Percentiles rank a stretch among this genome's conserved stretches.
These are phyloP conservation scores for Macrolepiota albuminosa DNA, from an alignment of 768 basidiomycete genomes.

Conservation along the genomic window DNA sequence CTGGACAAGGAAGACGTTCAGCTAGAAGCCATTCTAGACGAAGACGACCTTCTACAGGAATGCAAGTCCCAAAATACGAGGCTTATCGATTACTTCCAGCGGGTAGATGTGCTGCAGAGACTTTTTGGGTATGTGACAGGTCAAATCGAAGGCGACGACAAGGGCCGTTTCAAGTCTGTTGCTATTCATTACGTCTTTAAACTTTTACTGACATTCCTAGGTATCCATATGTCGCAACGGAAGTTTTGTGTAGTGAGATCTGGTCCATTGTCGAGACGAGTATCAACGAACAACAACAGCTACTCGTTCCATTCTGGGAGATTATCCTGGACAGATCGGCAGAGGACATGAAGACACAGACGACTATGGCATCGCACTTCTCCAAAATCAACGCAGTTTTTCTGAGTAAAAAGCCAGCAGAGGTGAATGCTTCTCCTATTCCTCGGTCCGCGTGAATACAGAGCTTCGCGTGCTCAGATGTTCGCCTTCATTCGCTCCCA, in stretches of 20 bases:
- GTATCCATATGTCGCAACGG: conserved; percentile 90
- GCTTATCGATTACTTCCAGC: conserved; percentile 82
- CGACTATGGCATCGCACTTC: conserved; percentile 88
- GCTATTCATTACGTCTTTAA: background rate
- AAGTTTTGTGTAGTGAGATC: conserved; percentile 93
- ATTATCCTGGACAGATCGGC: conserved; percentile 72
- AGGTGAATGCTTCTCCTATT: conserved; percentile 54
- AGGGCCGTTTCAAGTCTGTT: conserved; percentile 77
- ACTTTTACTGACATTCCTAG: conserved; percentile 32
- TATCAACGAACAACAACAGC: conserved; percentile 60
- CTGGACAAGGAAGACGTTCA: conserved; percentile 87
- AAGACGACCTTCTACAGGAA: conserved; percentile 91
- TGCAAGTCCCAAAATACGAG: conserved; percentile 92
- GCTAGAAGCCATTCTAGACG: conserved; percentile 88
- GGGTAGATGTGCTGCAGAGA: conserved; percentile 74
- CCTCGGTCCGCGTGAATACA: conserved; percentile 19
- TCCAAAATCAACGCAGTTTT: conserved; percentile 91
- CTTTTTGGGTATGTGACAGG: conserved; percentile 84
- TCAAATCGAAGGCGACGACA: conserved; percentile 77
- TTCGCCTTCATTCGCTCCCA: conserved; percentile 85
- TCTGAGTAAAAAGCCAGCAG: conserved; percentile 81
- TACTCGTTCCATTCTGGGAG: conserved; percentile 91
- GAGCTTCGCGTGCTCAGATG: conserved; percentile 57
- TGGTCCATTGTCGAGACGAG: conserved; percentile 94
- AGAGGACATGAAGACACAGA: conserved; percentile 84